These are phyloP conservation scores for Endotrypanum monterogeii DNA, from an alignment of 208 protist species.

Conservation along the genomic window DNA sequence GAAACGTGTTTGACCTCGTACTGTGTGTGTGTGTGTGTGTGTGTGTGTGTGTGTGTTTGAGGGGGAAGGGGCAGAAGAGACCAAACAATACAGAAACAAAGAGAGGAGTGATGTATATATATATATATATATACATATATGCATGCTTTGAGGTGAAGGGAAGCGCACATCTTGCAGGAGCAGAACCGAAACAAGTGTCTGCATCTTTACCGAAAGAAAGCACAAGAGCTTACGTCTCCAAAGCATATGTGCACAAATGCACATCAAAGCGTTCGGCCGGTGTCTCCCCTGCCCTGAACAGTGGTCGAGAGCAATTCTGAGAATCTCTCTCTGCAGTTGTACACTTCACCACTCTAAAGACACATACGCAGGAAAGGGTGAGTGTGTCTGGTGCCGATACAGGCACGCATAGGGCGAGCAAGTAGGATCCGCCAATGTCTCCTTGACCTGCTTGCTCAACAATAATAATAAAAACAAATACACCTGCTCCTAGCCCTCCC, in stretches of 20 bases:
- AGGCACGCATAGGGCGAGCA: background rate
- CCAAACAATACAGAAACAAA: background rate
- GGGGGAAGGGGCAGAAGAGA: constrained; percentile 3
- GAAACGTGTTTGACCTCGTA: background rate
- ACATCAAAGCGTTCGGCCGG: background rate
- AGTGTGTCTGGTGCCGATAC: background rate
- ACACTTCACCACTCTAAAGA: background rate
- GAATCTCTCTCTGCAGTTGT: background rate
- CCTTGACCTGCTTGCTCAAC: background rate
- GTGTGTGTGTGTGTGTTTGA: background rate
- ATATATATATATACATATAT: no score
- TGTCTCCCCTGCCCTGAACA: no score
- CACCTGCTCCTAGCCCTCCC: background rate
- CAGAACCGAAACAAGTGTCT: background rate
- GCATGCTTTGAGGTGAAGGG: background rate
- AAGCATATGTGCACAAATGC: background rate
- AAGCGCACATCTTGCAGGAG: background rate
- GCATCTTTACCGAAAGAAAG: background rate
- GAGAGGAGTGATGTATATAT: constrained; percentile 3
- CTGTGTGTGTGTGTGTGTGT: background rate
- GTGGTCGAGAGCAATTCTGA: background rate
- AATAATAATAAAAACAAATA: background rate
- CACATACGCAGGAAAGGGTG: background rate
- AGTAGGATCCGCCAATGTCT: background rate
- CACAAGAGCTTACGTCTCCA: no score